A percentile compares a stretch with the other conserved stretches of the same genome.
Evolutionary conservation across 768 basidiomycete species (phyloP).

Genomic region (Tephrocybe sp.): DNA sequence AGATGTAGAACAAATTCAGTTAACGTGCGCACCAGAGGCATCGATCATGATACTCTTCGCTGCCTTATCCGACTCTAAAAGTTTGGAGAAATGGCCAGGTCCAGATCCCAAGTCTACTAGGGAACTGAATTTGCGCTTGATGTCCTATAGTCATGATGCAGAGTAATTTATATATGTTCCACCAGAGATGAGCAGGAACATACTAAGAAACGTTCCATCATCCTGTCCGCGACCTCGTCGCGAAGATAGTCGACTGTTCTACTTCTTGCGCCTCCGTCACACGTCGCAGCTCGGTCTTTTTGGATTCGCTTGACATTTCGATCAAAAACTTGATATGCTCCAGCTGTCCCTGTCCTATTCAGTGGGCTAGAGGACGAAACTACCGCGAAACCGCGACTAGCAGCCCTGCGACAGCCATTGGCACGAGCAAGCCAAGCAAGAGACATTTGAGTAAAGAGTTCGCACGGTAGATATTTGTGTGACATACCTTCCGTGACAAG

Average conservation of each 20-base stretch:
- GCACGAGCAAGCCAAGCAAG: conserved; percentile 18
- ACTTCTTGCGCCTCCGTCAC: conserved; percentile 57
- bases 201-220: conserved; percentile 90
- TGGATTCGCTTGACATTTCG: conserved; percentile 74
- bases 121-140: conserved; percentile 76
- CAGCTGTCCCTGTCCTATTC: conserved; percentile 43
- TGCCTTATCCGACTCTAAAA: conserved; percentile 66
- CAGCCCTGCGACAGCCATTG: conserved; percentile 10
- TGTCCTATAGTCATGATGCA: conserved; percentile 71
- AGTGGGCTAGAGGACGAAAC: conserved; percentile 41
- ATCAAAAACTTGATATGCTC: conserved; percentile 86
- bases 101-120: conserved; percentile 90
- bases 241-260: conserved; percentile 88
- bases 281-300: conserved; percentile 66
- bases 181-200: conserved; percentile 15
- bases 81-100: conserved; percentile 86
- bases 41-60: conserved; percentile 83
- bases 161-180: neutral
- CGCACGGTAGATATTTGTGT: neutral
- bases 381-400: conserved; percentile 45
- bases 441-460: conserved; percentile 17
- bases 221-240: conserved; percentile 83
- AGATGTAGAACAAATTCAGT: neutral
- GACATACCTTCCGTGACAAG: too few relatives aligned
- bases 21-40: conserved; percentile 60